phyloP scores from a whole-genome alignment of 352 stramenopile genomes.

The Pythium phragmitis region DNA sequence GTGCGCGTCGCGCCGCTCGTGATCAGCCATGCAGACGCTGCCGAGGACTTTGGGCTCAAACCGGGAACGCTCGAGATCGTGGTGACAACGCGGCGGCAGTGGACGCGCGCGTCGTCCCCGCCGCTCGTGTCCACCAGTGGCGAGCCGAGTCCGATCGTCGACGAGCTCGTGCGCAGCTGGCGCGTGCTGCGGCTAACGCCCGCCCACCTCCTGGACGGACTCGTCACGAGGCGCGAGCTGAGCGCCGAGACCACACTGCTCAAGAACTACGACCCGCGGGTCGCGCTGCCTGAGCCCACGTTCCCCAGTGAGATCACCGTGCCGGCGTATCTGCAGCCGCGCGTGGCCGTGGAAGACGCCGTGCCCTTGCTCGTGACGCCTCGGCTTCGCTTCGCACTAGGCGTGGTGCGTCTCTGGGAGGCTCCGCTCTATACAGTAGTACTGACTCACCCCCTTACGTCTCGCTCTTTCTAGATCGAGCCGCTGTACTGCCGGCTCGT shows the following conservation, averaged over 20 bases:
- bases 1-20: not conserved
- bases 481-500: slow-evolving; percentile 55
- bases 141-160: slow-evolving; percentile 16
- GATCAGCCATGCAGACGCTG: not conserved
- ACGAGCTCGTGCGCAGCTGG: slow-evolving; percentile 24
- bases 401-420: slow-evolving; percentile 32
- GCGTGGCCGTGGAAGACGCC: slow-evolving; percentile 49
- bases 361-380: slow-evolving; percentile 44
- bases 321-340: slow-evolving; percentile 42
- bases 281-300: slow-evolving; percentile 35
- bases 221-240: slow-evolving; percentile 21
- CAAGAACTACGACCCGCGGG: slow-evolving; percentile 69
- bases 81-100: slow-evolving; percentile 4
- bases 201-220: slow-evolving; percentile 9
- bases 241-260: slow-evolving; percentile 40
- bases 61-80: slow-evolving; percentile 21
- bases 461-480: slow-evolving; percentile 41
- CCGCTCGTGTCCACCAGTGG: slow-evolving; percentile 1
- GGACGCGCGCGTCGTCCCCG: slow-evolving; percentile 7
- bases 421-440: not conserved
- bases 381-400: slow-evolving; percentile 49
- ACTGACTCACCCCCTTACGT: not conserved
- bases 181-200: slow-evolving; percentile 17
- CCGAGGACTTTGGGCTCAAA: slow-evolving; percentile 22
- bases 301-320: slow-evolving; percentile 44